Evolutionary conservation across 2,329 filamentous ascomycete genomes (phyloP).

Genomic region (Phialophora expanda): DNA sequence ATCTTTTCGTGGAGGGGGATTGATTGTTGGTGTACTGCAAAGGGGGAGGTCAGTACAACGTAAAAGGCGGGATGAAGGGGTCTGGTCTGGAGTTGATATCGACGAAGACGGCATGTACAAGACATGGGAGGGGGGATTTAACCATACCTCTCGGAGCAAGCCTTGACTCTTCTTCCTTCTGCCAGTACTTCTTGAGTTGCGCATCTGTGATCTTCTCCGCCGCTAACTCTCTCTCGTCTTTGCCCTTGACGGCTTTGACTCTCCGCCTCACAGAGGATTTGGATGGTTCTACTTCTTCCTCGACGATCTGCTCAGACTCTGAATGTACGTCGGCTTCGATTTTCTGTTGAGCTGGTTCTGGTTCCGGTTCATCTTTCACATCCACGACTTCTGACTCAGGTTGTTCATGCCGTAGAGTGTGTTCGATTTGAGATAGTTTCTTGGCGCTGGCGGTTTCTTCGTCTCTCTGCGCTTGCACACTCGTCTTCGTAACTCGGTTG

Average conservation of each 20-base stretch:
- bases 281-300: conserved; percentile 40
- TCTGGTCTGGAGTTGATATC: background rate
- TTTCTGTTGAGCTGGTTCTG: background rate
- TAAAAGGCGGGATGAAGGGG: no score
- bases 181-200: conserved; percentile 80
- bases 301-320: conserved; percentile 31
- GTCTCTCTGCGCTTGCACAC: conserved; percentile 33
- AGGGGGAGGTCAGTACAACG: background rate
- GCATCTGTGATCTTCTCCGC: conserved; percentile 70
- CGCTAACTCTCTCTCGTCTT: conserved; percentile 42
- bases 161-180: conserved; percentile 69
- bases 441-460: conserved; percentile 43
- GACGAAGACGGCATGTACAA: background rate
- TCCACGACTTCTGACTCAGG: conserved; percentile 23
- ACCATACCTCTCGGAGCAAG: conserved; percentile 62
- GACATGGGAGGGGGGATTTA: background rate
- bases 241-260: conserved; percentile 27
- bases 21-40: conserved; percentile 74
- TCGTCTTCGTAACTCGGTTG: conserved; percentile 64
- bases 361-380: conserved; percentile 10
- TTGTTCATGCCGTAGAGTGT: background rate
- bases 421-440: conserved; percentile 40
- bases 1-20: conserved; percentile 80
- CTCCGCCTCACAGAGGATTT: conserved; percentile 30
- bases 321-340: background rate